Conservation (phyloP, 257 asterid species). For the Jacaranda mimosifolia region DNA sequence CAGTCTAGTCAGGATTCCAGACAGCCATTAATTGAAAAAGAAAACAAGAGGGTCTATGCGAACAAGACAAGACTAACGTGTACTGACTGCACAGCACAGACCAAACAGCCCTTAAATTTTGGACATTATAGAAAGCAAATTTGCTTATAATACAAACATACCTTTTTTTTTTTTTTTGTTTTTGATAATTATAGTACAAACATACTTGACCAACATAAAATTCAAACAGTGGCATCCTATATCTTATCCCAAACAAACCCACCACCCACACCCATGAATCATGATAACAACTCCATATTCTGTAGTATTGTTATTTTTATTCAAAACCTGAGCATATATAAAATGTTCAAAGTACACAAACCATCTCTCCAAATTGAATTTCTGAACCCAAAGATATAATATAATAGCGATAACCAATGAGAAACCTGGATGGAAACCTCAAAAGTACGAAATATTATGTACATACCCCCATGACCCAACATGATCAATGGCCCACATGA, state of each 20-base stretch:
- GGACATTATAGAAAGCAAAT: slow-evolving; percentile 27
- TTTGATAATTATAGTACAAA: too few relatives aligned
- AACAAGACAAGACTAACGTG: slow-evolving; percentile 45
- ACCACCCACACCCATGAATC: slow-evolving; percentile 23
- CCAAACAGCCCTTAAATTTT: slow-evolving; percentile 3
- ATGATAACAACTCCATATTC: slow-evolving; percentile 9
- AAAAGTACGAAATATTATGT: slow-evolving; percentile 44
- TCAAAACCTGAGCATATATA: slow-evolving; percentile 22
- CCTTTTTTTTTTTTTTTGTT: too few relatives aligned
- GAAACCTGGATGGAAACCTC: slow-evolving; percentile 33
- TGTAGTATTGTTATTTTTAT: slow-evolving; percentile 31
- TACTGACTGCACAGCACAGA: slow-evolving; percentile 31
- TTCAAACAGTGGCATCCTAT: slow-evolving; percentile 33
- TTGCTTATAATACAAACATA: slow-evolving; percentile 37
- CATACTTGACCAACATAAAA: slow-evolving; percentile 26
- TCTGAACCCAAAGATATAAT: slow-evolving; percentile 29
- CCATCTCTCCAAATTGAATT: slow-evolving; percentile 31
- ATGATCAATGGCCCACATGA: slow-evolving; percentile 41
- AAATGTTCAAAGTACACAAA: slow-evolving; percentile 39
- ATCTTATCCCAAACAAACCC: slow-evolving; percentile 9
- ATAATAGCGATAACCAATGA: slow-evolving; percentile 22
- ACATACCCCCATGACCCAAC: slow-evolving; percentile 40
- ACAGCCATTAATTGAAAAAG: slow-evolving; percentile 2
- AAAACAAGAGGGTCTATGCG: neutral
- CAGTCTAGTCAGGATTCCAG: slow-evolving; percentile 38